These are phyloP conservation scores for Trichoderma guizhouense DNA, from an alignment of 2,329 filamentous ascomycete species.

Conservation along the genomic window DNA sequence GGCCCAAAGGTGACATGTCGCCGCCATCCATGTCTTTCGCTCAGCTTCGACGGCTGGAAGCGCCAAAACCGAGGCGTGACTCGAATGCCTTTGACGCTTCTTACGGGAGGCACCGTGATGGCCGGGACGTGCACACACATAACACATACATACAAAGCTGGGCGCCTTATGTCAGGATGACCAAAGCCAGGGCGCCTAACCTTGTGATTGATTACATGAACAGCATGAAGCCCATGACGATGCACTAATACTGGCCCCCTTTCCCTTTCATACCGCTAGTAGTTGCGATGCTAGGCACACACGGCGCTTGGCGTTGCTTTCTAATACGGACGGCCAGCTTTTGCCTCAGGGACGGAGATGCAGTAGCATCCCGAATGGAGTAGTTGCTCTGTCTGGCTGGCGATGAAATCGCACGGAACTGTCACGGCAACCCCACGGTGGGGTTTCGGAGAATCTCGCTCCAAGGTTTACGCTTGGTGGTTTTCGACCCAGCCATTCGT, in stretches of 20 bases:
- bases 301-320: background rate
- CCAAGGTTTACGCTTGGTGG: background rate
- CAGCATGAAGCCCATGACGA: background rate
- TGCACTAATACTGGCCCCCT: too few relatives aligned
- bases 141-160: background rate
- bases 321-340: background rate
- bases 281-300: background rate
- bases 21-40: conserved; percentile 26
- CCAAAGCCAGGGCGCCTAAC: background rate
- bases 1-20: conserved; percentile 13
- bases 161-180: background rate
- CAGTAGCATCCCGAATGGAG: background rate
- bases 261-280: background rate
- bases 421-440: conserved; percentile 16
- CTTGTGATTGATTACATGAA: background rate
- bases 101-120: conserved; percentile 3
- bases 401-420: background rate
- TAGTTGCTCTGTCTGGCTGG: background rate
- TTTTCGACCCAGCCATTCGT: background rate
- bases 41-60: conserved; percentile 25
- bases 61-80: background rate
- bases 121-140: background rate
- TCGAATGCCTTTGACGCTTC: background rate
- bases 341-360: background rate
- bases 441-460: conserved; percentile 13